Evolutionary conservation across 768 basidiomycete species (phyloP), one percentile per base, ranked within the genome.

Genomic region (Agrocybe chaxingu): DNA sequence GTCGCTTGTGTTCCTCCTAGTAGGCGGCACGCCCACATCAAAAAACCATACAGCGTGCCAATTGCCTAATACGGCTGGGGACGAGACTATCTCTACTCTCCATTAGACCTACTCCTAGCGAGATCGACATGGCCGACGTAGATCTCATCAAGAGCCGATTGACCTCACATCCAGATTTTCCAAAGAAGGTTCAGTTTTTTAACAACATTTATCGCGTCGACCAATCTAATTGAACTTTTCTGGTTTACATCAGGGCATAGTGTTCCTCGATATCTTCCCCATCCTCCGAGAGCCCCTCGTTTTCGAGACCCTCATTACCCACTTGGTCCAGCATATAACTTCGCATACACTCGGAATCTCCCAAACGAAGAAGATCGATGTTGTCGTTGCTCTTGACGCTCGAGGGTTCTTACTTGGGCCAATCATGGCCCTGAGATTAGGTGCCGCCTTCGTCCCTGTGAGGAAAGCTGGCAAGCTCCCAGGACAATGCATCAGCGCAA

Each of bases 401-500:
- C 79, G 97, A 48, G 97, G 97, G 10, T 99, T 99, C 75, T 79
- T 99, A 45, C 69, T 99, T 8, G 97, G 95, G 1, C 97, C 97
- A 1, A 80, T 93, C 57, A 81, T 99, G 59, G 97, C 97, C 4
- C 70, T 92, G 61, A 77, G 96, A 51, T 73, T 99, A 24, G 91
- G 92, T 24, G 94, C 94, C 1, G 91, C 92, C 8, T 99, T 99
- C 58, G 93, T 97, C 3, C 95, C 97, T 2, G 94, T 98, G 32
- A 79, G 97, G 52, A 99, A 99, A 72, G 73, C 74, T 53, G 95
- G 94, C 4, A 99, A 98, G 68, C 77, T 99, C n/a, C 97, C 97
- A 5, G 97, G 97, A 41, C 62, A 82, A 58, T 89, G 87, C 65
- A 77, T 85, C 41, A 74, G 76, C 31, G 87, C 82, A 2, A 77